A percentile compares a stretch with the other conserved stretches of the same genome.
Conservation (phyloP, 202 grass and related monocot species). For the Brachypodium distachyon region DNA sequence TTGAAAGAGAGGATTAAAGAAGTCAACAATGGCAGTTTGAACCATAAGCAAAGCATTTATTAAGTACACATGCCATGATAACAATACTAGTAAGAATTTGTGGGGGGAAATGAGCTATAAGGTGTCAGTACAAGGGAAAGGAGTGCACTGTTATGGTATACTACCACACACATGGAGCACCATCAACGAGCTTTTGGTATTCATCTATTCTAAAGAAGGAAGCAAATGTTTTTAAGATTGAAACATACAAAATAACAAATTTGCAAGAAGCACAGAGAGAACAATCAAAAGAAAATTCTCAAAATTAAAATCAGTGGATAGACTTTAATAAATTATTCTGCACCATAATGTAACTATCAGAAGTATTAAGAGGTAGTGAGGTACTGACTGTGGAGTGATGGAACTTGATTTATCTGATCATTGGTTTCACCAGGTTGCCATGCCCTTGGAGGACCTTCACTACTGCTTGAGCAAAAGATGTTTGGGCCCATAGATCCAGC, state of each 20-base stretch:
- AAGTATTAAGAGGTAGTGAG: conserved; percentile 48
- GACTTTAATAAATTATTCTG: not conserved
- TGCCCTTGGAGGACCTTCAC: conserved; percentile 36
- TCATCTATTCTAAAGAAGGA: conserved; percentile 7
- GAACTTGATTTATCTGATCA: conserved; percentile 72
- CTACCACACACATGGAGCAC: not conserved
- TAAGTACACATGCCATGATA: not conserved
- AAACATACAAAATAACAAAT: not conserved
- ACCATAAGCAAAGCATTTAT: not conserved
- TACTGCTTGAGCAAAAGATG: conserved; percentile 70
- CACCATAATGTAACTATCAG: not conserved
- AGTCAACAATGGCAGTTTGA: conserved; percentile 6
- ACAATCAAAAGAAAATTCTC: not conserved
- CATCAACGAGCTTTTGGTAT: not conserved
- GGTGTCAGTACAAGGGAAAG: not conserved
- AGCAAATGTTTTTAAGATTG: not conserved
- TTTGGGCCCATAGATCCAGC: conserved; percentile 32
- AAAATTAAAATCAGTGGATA: conserved; percentile 1
- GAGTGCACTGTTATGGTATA: not conserved
- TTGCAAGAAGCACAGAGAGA: not conserved
- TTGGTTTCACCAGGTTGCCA: conserved; percentile 47
- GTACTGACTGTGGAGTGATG: conserved; percentile 58
- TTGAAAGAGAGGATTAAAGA: not conserved
- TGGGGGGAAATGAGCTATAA: conserved; percentile 2
- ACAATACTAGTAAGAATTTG: not conserved